phyloP scores from a whole-genome alignment of 2,329 filamentous ascomycete species.

The Dothidotthia symphoricarpi region DNA sequence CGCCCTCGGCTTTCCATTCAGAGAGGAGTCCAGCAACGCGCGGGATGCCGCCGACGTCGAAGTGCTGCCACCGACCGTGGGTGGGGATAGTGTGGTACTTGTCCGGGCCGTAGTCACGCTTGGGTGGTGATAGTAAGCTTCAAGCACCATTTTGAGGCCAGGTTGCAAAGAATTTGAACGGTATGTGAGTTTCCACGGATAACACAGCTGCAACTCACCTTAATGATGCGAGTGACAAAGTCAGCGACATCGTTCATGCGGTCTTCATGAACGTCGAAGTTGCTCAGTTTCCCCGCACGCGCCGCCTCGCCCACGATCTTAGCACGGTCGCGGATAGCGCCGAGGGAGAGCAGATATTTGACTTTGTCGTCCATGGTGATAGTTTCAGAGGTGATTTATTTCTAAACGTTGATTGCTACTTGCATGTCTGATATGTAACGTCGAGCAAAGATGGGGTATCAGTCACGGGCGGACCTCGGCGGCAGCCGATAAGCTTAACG shows the following conservation, averaged over 20 bases:
- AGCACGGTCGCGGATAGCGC: conserved; percentile 29
- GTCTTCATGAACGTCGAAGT: conserved; percentile 81
- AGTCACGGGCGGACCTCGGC: too few species aligned
- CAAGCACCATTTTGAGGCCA: not conserved
- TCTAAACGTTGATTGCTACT: too few species aligned
- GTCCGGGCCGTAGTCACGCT: conserved; percentile 67
- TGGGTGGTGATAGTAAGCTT: not conserved
- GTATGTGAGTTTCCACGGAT: too few species aligned
- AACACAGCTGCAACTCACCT: conserved; percentile 54
- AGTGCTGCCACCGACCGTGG: conserved; percentile 77
- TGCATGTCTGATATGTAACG: too few species aligned
- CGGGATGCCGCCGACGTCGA: conserved; percentile 71
- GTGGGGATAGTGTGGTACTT: conserved; percentile 56
- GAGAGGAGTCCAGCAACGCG: conserved; percentile 66
- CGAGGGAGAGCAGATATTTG: conserved; percentile 28
- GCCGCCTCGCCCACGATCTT: conserved; percentile 27
- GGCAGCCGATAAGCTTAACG: too few species aligned
- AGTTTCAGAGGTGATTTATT: too few species aligned
- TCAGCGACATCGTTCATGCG: conserved; percentile 77
- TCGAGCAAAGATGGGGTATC: too few species aligned
- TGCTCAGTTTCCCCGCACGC: conserved; percentile 56
- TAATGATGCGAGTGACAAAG: conserved; percentile 85
- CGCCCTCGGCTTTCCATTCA: conserved; percentile 53
- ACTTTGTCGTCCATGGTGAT: conserved; percentile 22
- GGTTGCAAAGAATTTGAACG: not conserved